A percentile compares a stretch with the other conserved stretches of the same genome.
Evolutionary conservation across 2,329 filamentous ascomycete genomes (phyloP).

Genomic region (Fusarium nelsonii): DNA sequence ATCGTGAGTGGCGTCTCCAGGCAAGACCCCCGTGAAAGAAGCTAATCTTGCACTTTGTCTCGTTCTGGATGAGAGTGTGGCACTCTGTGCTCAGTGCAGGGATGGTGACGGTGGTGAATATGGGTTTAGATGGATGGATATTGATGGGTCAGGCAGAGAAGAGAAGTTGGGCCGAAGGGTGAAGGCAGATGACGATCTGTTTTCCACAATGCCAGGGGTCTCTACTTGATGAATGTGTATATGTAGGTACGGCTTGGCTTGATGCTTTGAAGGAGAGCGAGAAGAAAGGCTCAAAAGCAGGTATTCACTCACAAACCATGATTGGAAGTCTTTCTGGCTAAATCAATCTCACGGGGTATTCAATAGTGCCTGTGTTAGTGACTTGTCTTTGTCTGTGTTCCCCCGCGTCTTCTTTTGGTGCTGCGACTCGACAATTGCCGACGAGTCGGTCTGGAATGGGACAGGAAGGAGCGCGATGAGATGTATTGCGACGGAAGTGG

Average conservation of each 20-base stretch:
- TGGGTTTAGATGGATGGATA: not conserved
- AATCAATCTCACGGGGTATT: not conserved
- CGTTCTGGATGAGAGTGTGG: conserved; percentile 33
- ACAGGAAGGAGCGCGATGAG: conserved; percentile 10
- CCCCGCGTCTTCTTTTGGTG: not conserved
- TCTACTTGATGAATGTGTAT: not conserved
- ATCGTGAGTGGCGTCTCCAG: conserved; percentile 39
- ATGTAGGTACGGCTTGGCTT: conserved; percentile 1
- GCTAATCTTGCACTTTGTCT: conserved; percentile 39
- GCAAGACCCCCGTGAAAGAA: conserved; percentile 21
- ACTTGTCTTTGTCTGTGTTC: conserved; percentile 8
- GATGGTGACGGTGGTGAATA: conserved; percentile 23
- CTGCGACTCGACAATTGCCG: conserved; percentile 11
- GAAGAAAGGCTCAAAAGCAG: conserved; percentile 19
- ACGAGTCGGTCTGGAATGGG: conserved; percentile 6
- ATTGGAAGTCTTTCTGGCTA: conserved; percentile 3
- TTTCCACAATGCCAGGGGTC: conserved; percentile 5
- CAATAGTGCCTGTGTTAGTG: not conserved
- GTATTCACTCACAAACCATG: conserved; percentile 41
- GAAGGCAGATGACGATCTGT: conserved; percentile 12
- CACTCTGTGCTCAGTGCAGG: conserved; percentile 28
- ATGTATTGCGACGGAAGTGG: conserved; percentile 1
- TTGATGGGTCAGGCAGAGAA: not conserved
- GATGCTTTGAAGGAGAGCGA: not conserved
- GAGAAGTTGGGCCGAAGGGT: conserved; percentile 13